phyloP scores from a whole-genome alignment of 2,329 filamentous ascomycete species.

The Hortaea sp. region DNA sequence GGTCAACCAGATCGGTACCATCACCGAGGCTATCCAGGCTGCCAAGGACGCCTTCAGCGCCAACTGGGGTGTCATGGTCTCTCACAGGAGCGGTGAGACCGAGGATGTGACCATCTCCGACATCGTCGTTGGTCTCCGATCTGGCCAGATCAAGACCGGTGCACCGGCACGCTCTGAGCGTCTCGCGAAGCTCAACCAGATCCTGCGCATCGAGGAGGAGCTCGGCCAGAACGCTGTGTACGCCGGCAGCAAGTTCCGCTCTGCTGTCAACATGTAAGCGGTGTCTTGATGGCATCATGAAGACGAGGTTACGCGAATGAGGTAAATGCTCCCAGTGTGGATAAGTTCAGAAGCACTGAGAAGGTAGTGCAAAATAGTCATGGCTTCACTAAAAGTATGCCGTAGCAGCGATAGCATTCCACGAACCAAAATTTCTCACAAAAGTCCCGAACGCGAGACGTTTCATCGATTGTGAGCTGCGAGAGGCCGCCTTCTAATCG shows the following conservation, averaged over 20 bases:
- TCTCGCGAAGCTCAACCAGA: constrained; percentile 99
- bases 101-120: constrained; percentile 99
- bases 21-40: constrained; percentile 97
- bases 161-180: constrained; percentile 93
- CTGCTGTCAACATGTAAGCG: constrained; percentile 67
- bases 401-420: no score
- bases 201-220: constrained; percentile 99
- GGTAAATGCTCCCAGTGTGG: no score
- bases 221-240: constrained; percentile 85
- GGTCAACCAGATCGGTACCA: constrained; percentile 99
- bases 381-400: no score
- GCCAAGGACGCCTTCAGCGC: constrained; percentile 96
- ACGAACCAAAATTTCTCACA: no score
- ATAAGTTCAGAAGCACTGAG: no score
- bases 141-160: constrained; percentile 98
- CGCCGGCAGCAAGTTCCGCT: constrained; percentile 87
- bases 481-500: no score
- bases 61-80: constrained; percentile 98
- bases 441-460: no score
- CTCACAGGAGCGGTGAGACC: constrained; percentile 97
- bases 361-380: no score
- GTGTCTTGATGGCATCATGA: not conserved
- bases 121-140: constrained; percentile 90
- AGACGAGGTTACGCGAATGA: no score
- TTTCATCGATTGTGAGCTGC: no score